A percentile compares a stretch with the other conserved stretches of the same genome.
Conservation (phyloP, 139 green algal genomes). For the Asterochloris erici region DNA sequence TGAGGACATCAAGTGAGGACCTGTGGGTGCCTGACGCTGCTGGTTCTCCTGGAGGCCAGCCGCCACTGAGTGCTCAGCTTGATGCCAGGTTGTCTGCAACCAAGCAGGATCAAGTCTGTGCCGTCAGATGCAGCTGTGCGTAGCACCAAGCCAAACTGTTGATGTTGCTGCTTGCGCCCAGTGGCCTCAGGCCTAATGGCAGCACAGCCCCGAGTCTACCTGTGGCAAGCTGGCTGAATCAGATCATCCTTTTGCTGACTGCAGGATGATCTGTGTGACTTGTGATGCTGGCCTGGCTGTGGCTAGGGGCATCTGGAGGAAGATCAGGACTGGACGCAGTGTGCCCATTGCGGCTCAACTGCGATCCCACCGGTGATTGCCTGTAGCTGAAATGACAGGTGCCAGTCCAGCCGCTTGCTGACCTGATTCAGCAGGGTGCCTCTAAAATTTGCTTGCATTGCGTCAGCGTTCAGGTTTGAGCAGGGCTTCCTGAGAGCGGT, state of each 20-base stretch:
- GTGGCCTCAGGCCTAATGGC: constrained; percentile 22
- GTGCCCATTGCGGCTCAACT: constrained; percentile 44
- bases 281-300: constrained; percentile 48
- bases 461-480: too few relatives aligned
- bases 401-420: too few relatives aligned
- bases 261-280: constrained; percentile 48
- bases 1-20: background rate
- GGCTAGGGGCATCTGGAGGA: constrained; percentile 44
- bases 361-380: constrained; percentile 29
- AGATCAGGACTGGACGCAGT: constrained; percentile 32
- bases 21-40: background rate
- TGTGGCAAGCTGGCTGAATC: constrained; percentile 2
- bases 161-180: too few relatives aligned
- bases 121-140: background rate
- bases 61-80: too few relatives aligned
- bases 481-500: too few relatives aligned
- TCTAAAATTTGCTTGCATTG: too few relatives aligned
- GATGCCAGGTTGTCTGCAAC: background rate
- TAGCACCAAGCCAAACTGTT: too few relatives aligned
- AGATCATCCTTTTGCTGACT: constrained; percentile 42
- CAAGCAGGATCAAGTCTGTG: background rate
- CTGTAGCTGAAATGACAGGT: background rate
- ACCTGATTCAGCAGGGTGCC: too few relatives aligned
- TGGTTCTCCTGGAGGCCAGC: too few relatives aligned
- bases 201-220: constrained; percentile 16